Evolutionary conservation across 192 early-diverging fungal genomes (phyloP).

Genomic region (Pecoramyces ruminantium): DNA sequence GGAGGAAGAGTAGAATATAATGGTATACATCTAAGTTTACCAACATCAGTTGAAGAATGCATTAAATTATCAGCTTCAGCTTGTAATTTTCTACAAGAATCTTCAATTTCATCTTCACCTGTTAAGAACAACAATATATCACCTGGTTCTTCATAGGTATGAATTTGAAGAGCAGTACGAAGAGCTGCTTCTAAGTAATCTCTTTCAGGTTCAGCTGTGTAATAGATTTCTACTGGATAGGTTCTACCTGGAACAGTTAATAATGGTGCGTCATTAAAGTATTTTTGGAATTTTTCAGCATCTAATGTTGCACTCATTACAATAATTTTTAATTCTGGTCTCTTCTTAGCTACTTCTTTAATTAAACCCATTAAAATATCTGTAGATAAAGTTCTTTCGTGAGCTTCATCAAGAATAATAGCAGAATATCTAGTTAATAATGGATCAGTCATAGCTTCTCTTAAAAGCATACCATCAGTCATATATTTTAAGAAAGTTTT

Average conservation of each 20-base stretch:
- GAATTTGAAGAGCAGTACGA: conserved; percentile 86
- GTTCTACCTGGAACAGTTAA: conserved; percentile 87
- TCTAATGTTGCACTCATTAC: conserved; percentile 98
- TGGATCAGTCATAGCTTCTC: conserved; percentile 94
- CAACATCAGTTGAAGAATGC: neutral
- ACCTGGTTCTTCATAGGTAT: conserved; percentile 79
- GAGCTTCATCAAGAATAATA: conserved; percentile 94
- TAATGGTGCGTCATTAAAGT: conserved; percentile 89
- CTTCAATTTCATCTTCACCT: conserved; percentile 97
- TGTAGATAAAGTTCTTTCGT: conserved; percentile 89
- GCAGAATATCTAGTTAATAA: conserved; percentile 74
- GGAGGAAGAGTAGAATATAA: conserved; percentile 89
- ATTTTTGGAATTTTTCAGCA: conserved; percentile 97
- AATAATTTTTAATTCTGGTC: conserved; percentile 75
- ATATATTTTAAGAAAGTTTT: conserved; percentile 87
- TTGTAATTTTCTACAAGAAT: conserved; percentile 72
- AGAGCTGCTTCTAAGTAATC: conserved; percentile 96
- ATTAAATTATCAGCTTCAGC: conserved; percentile 59
- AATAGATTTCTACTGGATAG: conserved; percentile 96
- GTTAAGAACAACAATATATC: conserved; percentile 95
- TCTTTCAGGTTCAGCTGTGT: conserved; percentile 90
- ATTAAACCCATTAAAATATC: conserved; percentile 98
- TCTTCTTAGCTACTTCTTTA: conserved; percentile 59
- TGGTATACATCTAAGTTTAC: conserved; percentile 35
- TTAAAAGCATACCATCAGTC: conserved; percentile 98